Evolutionary conservation across 2,329 filamentous ascomycete species (phyloP).

Genomic region (Xylariaceae sp.): DNA sequence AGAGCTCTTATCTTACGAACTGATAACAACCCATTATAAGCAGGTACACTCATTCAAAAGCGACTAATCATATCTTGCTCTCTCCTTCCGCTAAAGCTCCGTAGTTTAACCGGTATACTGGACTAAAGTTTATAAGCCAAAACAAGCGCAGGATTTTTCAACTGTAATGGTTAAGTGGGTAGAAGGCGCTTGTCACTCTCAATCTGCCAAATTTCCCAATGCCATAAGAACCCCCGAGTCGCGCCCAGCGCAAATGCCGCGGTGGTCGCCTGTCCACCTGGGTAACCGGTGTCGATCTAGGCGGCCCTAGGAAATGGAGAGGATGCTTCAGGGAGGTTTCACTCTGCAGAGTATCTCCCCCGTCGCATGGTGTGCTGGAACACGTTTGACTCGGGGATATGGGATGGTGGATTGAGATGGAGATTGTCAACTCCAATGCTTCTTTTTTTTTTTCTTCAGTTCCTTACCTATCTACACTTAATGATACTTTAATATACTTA

Average conservation of each 20-base stretch:
- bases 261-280: slow-evolving; percentile 60
- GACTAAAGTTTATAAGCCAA: too few relatives aligned
- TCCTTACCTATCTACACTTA: slow-evolving; percentile 1
- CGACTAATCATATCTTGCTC: too few relatives aligned
- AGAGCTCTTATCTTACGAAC: too few relatives aligned
- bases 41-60: too few relatives aligned
- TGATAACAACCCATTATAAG: too few relatives aligned
- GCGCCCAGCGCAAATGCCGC: slow-evolving; percentile 65
- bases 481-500: background rate
- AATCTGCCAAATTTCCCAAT: slow-evolving; percentile 42
- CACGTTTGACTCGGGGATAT: slow-evolving; percentile 58
- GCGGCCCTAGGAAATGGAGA: slow-evolving; percentile 63
- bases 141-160: slow-evolving; percentile 23
- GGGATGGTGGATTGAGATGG: slow-evolving; percentile 52
- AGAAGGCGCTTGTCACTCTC: slow-evolving; percentile 52
- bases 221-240: slow-evolving; percentile 48
- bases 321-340: slow-evolving; percentile 64
- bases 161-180: slow-evolving; percentile 60
- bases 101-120: too few relatives aligned
- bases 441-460: slow-evolving; percentile 34
- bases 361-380: slow-evolving; percentile 66
- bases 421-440: slow-evolving; percentile 43
- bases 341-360: slow-evolving; percentile 69
- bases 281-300: slow-evolving; percentile 63
- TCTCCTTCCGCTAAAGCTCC: too few relatives aligned